Base-by-base conservation (phyloP, 345 rosid species). In the Boechera stricta region DNA sequence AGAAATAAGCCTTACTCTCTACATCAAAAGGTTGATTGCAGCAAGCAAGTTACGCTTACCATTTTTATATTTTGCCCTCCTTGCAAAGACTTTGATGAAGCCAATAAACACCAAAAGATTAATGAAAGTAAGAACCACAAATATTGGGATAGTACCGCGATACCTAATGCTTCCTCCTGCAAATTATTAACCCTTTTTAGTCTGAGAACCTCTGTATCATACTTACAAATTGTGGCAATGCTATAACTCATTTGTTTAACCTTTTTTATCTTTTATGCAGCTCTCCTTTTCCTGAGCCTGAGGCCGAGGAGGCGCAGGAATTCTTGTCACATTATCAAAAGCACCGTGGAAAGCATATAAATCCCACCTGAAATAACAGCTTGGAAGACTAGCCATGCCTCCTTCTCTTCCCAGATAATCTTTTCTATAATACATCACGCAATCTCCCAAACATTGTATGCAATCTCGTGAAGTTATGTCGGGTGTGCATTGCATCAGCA, bases 401-500 rank as follows among this genome's bases (percentile, higher is more conserved):
- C 92, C 92, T 60, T 18, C 61, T 29, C 13, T 60, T 15, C 78
- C 77, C 0, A 10, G 1, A 57, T 31, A 1, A n/a, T 21, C 73
- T 84, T 82, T 41, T 35, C 38, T 44, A 28, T 45, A 77, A 4
- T 7, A 3, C 3, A 7, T 24, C 0, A 53, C 76, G 9, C 42
- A 39, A n/a, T 45, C 7, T 7, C 15, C 26, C 8, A 86, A 61
- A 49, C 89, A 86, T 41, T 0, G 0, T 2, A 7, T 47, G 7
- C 87, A 86, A 28, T 76, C 75, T 10, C n/a, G 36, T 35, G 32
- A 38, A 0, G 83, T 74, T 18, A 86, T 5, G 59, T 88, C 91
- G 4, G 89, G 85, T n/a, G 79, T 77, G 64, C 91, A 86, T 53
- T 83, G 85, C 79, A 72, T 71, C 10, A 86, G n/a, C 1, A 78